Base-by-base conservation (phyloP, 2,329 filamentous ascomycete genomes). In the Sphaerulina populicola region DNA sequence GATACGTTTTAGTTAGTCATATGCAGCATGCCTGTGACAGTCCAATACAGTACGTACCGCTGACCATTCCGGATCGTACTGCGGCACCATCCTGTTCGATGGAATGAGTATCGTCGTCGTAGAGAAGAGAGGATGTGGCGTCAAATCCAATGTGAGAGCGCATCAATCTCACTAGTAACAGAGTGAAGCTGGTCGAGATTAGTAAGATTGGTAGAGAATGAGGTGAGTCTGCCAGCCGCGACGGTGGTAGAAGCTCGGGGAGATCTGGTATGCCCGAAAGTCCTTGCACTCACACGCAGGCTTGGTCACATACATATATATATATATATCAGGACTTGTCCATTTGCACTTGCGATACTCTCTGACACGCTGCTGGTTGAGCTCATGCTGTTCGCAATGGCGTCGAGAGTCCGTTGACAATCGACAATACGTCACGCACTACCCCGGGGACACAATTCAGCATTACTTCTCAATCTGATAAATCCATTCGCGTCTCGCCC, bases 31-130 rank as follows among this genome's bases (percentile, higher is more conserved):
- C 15, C 33, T 27, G 6, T 11, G 15, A 37, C 14, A 27, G 15
- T 40, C 14, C 6, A 4, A 23, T n/a, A 15, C 14, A 3, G n/a
- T 41, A 18, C 39, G 15, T 36, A 43, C 47, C 7, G 47, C 47
- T n/a, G 30, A 37, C 47, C 47, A 49, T 37, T 49, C 41, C 30
- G 35, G 47, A 44, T 50, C 31, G 21, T 50, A 50, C 29, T 18
- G 39, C 7, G 21, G 35, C 9, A 7, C 31, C 31, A 35, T 35
- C 31, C 4, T 35, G 10, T n/a, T 35, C 8, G 31, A n/a, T 35
- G 31, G 31, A 18, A 3, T 18, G 18, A 18, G 18, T 18, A 18
- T 18, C 18, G 18, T 18, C 18, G 18, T 18, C 18, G 18, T 18
- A 18, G 18, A 18, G 18, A 18, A 18, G 23, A 27, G 23, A 27